phyloP scores from a whole-genome alignment of 352 stramenopile species.

The Globisporangium emineosum region DNA sequence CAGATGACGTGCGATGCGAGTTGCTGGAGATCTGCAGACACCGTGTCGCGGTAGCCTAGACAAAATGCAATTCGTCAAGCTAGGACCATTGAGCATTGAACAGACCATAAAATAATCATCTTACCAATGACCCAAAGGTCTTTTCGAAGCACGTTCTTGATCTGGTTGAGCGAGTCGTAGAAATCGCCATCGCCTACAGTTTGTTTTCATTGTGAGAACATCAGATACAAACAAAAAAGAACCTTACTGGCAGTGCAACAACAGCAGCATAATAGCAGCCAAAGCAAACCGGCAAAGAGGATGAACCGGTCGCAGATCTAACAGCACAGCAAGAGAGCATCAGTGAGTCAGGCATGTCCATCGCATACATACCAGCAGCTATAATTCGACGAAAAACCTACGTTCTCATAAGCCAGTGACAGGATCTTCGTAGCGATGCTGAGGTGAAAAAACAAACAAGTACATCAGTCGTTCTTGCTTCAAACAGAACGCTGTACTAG shows the following conservation, averaged over 20 bases:
- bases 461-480: background rate
- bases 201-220: background rate
- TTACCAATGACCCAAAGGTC: constrained; percentile 85
- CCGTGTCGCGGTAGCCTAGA: constrained; percentile 60
- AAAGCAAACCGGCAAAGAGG: constrained; percentile 61
- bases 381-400: constrained; percentile 21
- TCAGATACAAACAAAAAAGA: constrained; percentile 2
- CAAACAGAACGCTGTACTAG: background rate
- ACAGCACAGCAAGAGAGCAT: constrained; percentile 8
- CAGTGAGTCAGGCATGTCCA: background rate
- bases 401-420: constrained; percentile 82
- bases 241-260: background rate
- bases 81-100: background rate
- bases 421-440: constrained; percentile 88
- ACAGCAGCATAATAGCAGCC: background rate
- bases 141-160: constrained; percentile 80
- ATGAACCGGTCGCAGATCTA: constrained; percentile 83
- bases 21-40: constrained; percentile 79
- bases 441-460: background rate
- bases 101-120: constrained; percentile 1
- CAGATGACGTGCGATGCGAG: constrained; percentile 74
- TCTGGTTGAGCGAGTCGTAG: constrained; percentile 80
- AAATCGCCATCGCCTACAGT: constrained; percentile 77
- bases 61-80: background rate
- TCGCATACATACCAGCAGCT: constrained; percentile 1